These are phyloP conservation scores for Iberis amara DNA, from an alignment of 441 rosid species.

Conservation along the genomic window DNA sequence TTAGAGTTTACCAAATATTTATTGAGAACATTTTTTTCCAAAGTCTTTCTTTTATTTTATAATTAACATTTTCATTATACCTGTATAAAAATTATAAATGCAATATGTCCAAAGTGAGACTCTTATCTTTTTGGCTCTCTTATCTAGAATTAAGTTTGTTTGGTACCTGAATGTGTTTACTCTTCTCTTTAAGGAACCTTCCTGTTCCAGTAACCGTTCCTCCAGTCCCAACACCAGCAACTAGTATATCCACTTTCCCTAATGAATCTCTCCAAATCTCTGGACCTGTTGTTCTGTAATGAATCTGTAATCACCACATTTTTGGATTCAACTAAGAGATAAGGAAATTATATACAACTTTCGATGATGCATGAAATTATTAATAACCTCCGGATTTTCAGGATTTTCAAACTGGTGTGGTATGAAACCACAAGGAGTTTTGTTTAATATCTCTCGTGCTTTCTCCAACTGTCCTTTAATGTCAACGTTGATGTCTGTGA, in stretches of 20 bases:
- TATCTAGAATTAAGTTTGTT: no score
- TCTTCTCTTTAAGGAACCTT: slow-evolving; percentile 65
- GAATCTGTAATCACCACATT: no score
- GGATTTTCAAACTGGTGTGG: slow-evolving; percentile 51
- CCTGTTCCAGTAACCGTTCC: slow-evolving; percentile 75
- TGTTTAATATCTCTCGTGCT: slow-evolving; percentile 45
- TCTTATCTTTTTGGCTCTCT: no score
- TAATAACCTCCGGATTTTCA: slow-evolving; percentile 55
- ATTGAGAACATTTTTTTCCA: no score
- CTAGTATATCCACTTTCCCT: slow-evolving; percentile 61
- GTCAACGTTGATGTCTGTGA: slow-evolving; percentile 39
- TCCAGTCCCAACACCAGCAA: slow-evolving; percentile 78
- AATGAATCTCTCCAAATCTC: slow-evolving; percentile 59
- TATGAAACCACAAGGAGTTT: slow-evolving; percentile 55
- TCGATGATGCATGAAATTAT: no score
- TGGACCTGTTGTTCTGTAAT: slow-evolving; percentile 41
- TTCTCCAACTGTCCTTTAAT: slow-evolving; percentile 35
- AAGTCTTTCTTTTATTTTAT: no score
- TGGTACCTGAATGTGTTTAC: slow-evolving; percentile 53
- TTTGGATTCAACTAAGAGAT: no score
- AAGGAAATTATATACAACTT: not conserved
- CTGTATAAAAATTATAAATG: no score
- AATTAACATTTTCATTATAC: no score
- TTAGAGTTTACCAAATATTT: no score
- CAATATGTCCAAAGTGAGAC: no score